Evolutionary conservation across 2,329 filamentous ascomycete genomes (phyloP), one percentile per base, ranked within the genome.

Genomic region (Lithohypha guttulata): DNA sequence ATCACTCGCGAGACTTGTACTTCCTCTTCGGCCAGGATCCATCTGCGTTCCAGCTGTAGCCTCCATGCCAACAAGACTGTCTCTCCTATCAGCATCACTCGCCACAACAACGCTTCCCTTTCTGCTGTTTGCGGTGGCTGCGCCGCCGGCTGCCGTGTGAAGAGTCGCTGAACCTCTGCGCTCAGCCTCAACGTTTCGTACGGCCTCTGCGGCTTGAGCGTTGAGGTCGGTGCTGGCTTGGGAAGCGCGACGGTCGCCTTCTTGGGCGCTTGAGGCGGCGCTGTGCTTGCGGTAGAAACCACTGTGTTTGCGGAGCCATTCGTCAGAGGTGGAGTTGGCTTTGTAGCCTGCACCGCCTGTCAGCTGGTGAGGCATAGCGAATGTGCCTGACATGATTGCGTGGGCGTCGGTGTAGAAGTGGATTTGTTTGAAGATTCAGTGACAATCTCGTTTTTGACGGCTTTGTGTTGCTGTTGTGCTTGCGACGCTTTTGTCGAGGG

Each of bases 31-130:
- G 10, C 42, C 36, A 31, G 48, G 47, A 21, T 42, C 41, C 47
- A 51, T 43, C 27, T 40, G 40, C 17, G 20, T 36, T 8, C 49
- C 49, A 10, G 40, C 49, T 3, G 47, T 50, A 19, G 47, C 40
- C 34, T 51, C 49, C 18, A 51, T 43, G 4, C 49, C 49, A 27
- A 51, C 45, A 10, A 51, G 40, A 23, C 49, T 51, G 23, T 51
- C 49, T 34, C 48, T 50, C 17, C 49, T 30, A 22, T 47, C 47
- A 14, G 43, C 43, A 29, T 51, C 47, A 42, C 45, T 49, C 23
- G 46, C 47, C 13, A 51, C 49, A n/a, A 48, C 46, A 18, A 51
- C 49, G 21, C 47, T 50, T 22, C 49, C 49, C 39, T 50, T 51
- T 7, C 49, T 21, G 4, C 38, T 13, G 36, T 50, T 51, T 7